A percentile compares a stretch with the other conserved stretches of the same genome.
Conservation (phyloP, 2,329 filamentous ascomycete genomes). For the Pseudogymnoascus sp. region DNA sequence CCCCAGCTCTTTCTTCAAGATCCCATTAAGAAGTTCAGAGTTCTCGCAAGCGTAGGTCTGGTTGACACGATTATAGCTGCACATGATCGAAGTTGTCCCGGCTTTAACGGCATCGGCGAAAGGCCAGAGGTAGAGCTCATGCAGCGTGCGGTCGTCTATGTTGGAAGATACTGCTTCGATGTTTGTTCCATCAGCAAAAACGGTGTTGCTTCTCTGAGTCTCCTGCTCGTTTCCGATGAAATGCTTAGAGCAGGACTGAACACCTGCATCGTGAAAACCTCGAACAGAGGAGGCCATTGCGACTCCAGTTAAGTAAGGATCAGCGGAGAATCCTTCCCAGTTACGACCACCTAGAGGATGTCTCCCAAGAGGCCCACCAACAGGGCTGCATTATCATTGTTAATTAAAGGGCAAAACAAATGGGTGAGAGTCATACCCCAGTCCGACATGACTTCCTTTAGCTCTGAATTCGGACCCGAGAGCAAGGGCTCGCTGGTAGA, state of each 20-base stretch:
- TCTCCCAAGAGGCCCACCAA: constrained; percentile 56
- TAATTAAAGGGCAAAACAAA: background rate
- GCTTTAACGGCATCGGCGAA: constrained; percentile 52
- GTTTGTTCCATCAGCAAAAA: constrained; percentile 27
- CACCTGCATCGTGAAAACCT: constrained; percentile 63
- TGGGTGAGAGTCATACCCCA: constrained; percentile 40
- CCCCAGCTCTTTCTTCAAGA: constrained; percentile 45
- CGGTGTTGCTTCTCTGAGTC: constrained; percentile 42
- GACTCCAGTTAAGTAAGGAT: constrained; percentile 61
- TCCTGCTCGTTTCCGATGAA: constrained; percentile 30
- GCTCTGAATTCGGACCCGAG: constrained; percentile 66
- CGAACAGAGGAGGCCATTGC: constrained; percentile 58
- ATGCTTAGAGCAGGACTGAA: constrained; percentile 57
- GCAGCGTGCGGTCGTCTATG: constrained; percentile 49
- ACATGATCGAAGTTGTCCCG: constrained; percentile 74
- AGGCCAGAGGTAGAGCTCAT: constrained; percentile 51
- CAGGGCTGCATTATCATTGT: constrained; percentile 24
- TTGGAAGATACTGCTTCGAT: constrained; percentile 26
- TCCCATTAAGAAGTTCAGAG: constrained; percentile 36
- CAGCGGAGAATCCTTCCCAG: constrained; percentile 57
- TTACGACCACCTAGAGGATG: constrained; percentile 57
- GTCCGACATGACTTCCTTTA: constrained; percentile 67
- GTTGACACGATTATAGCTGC: constrained; percentile 60
- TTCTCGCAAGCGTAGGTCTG: constrained; percentile 44
- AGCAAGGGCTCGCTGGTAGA: constrained; percentile 59